Percentiles rank a stretch among this genome's conserved stretches.
Conservation (phyloP, 177 flowering plant species). For the Vitis hybrid region DNA sequence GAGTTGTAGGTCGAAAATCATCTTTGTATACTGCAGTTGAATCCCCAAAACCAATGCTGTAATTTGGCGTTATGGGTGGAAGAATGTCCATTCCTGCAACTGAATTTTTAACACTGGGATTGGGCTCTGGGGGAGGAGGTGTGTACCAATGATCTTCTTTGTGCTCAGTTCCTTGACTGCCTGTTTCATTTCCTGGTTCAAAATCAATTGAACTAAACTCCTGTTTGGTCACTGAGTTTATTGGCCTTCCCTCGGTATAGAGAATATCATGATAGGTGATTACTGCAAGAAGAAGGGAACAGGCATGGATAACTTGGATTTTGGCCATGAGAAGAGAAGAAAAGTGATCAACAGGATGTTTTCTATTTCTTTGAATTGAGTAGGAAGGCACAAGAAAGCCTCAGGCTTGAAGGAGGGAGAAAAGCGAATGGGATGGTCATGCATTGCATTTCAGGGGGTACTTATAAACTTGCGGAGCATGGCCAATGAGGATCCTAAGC, state of each 20-base stretch:
- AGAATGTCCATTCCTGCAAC: not conserved
- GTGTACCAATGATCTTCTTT: too few relatives aligned
- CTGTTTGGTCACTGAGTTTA: conserved; percentile 13
- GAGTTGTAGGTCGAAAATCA: conserved; percentile 29
- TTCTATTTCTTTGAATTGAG: not conserved
- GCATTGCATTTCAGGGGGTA: too few relatives aligned
- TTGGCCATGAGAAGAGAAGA: conserved; percentile 5
- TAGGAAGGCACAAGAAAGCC: not conserved
- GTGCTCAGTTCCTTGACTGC: too few relatives aligned
- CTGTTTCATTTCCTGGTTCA: too few relatives aligned
- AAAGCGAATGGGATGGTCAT: not conserved
- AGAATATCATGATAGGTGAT: conserved; percentile 9
- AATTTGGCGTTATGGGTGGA: not conserved
- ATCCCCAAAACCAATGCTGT: not conserved
- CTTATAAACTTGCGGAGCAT: too few relatives aligned
- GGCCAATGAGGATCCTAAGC: too few relatives aligned
- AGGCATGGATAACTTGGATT: not conserved
- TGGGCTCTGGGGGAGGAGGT: too few relatives aligned
- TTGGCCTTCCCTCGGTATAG: conserved; percentile 17
- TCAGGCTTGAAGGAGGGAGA: not conserved
- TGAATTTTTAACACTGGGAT: not conserved
- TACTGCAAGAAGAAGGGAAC: conserved; percentile 12
- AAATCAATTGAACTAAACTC: too few relatives aligned
- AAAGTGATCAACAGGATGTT: not conserved
- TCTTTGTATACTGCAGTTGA: not conserved